These are phyloP conservation scores for Spizellomyces sp. DNA, from an alignment of 192 early-diverging fungal species.

Conservation along the genomic window DNA sequence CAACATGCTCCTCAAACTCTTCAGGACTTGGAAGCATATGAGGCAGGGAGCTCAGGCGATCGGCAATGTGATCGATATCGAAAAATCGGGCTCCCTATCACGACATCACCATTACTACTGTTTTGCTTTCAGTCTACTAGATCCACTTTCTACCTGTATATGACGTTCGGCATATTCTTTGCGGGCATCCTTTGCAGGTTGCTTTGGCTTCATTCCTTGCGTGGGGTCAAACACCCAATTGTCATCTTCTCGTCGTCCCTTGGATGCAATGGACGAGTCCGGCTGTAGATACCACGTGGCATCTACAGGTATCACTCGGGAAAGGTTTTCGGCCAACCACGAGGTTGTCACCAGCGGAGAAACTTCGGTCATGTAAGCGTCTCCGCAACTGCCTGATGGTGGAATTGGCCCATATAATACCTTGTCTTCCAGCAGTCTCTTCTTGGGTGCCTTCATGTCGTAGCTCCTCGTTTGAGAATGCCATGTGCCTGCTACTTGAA, in stretches of 20 bases:
- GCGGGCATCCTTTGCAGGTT: slow-evolving; percentile 18
- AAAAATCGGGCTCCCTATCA: slow-evolving; percentile 76
- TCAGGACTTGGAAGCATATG: slow-evolving; percentile 86
- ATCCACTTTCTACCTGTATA: slow-evolving; percentile 38
- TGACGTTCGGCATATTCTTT: slow-evolving; percentile 69
- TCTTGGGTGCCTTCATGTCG: too few species aligned
- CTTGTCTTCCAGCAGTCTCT: too few species aligned
- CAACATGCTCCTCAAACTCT: slow-evolving; percentile 74
- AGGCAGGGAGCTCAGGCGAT: slow-evolving; percentile 69
- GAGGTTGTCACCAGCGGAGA: slow-evolving; percentile 54
- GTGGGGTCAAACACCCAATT: slow-evolving; percentile 36
- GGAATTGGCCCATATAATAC: too few species aligned
- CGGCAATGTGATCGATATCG: slow-evolving; percentile 86
- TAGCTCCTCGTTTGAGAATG: too few species aligned
- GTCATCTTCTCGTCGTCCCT: slow-evolving; percentile 2
- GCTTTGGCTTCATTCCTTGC: background rate
- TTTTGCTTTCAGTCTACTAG: background rate
- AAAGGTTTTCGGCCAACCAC: slow-evolving; percentile 64
- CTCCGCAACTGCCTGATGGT: background rate
- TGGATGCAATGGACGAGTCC: slow-evolving; percentile 51
- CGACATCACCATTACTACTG: background rate
- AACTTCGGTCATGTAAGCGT: background rate
- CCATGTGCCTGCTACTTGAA: too few species aligned
- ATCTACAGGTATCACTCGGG: slow-evolving; percentile 77
- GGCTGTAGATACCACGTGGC: slow-evolving; percentile 92